Evolutionary conservation across 1,284 basidiomycete genomes (phyloP).

Genomic region (Irpex lacteus): DNA sequence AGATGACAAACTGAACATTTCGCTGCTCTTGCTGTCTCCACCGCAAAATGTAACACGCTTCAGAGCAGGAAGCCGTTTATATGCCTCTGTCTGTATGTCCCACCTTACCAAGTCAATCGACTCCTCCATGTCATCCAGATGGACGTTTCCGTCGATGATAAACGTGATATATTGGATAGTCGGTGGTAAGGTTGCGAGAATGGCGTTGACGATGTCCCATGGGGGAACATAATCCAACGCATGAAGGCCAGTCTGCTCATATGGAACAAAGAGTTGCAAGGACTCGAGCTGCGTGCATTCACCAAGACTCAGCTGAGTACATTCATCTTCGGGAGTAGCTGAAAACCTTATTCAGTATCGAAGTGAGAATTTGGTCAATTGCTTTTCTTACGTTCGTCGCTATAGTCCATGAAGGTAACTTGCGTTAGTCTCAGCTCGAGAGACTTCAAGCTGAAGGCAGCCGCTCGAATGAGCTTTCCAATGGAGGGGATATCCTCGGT

Average conservation of each 20-base stretch:
- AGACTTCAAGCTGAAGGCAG: background rate
- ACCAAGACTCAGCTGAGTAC: background rate
- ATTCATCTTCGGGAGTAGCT: background rate
- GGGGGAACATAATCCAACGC: constrained; percentile 4
- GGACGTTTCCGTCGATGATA: constrained; percentile 4
- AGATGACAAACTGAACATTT: background rate
- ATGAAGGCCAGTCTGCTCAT: background rate
- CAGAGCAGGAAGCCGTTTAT: constrained; percentile 1
- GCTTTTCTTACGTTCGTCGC: background rate
- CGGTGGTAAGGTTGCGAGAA: constrained; percentile 3
- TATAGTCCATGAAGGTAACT: background rate
- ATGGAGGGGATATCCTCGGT: constrained; percentile 1
- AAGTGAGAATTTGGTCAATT: background rate
- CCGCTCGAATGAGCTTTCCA: background rate
- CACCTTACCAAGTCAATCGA: constrained; percentile 5
- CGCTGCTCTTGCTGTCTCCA: background rate
- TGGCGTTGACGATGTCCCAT: constrained; percentile 8
- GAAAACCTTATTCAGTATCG: background rate
- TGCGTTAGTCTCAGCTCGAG: constrained; percentile 5
- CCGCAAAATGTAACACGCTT: constrained; percentile 5
- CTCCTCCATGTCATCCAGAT: constrained; percentile 7
- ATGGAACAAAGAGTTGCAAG: constrained; percentile 5
- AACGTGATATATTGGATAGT: constrained; percentile 1
- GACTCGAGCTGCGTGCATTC: constrained; percentile 7
- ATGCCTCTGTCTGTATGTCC: background rate